Percentiles rank a stretch among this genome's conserved stretches.
Evolutionary conservation across 768 basidiomycete genomes (phyloP).

Genomic region (Hydnomerulius pinastri): DNA sequence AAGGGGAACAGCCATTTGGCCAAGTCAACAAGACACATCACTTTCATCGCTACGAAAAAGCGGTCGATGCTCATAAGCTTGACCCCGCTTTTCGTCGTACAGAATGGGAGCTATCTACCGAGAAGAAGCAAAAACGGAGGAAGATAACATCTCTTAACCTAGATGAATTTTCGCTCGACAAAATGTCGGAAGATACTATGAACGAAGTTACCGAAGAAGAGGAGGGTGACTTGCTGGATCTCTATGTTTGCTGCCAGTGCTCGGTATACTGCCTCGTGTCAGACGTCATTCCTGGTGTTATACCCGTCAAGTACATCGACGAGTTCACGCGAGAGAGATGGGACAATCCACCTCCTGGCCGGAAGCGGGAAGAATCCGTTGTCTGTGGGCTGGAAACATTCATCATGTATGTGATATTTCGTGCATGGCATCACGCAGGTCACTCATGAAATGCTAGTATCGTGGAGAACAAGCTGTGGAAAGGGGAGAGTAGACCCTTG

Average conservation of each 20-base stretch:
- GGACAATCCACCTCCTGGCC: slow-evolving; percentile 57
- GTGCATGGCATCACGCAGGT: background rate
- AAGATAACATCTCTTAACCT: slow-evolving; percentile 46
- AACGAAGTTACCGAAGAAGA: slow-evolving; percentile 39
- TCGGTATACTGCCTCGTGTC: slow-evolving; percentile 73
- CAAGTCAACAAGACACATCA: slow-evolving; percentile 71
- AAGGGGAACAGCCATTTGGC: slow-evolving; percentile 47
- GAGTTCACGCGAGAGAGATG: slow-evolving; percentile 64
- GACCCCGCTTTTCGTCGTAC: slow-evolving; percentile 59
- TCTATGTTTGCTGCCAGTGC: slow-evolving; percentile 87
- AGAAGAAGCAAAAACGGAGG: slow-evolving; percentile 54
- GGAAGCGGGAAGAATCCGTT: slow-evolving; percentile 55
- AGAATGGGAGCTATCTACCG: slow-evolving; percentile 58
- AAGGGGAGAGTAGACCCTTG: slow-evolving; percentile 59
- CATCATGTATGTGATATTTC: slow-evolving; percentile 50
- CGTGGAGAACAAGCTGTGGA: slow-evolving; percentile 77
- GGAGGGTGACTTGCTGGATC: slow-evolving; percentile 64
- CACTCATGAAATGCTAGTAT: slow-evolving; percentile 44
- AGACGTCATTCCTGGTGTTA: slow-evolving; percentile 69
- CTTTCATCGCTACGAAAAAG: slow-evolving; percentile 73
- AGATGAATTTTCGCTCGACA: slow-evolving; percentile 23
- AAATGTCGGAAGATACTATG: slow-evolving; percentile 30
- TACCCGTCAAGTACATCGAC: slow-evolving; percentile 62
- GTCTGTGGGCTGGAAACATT: slow-evolving; percentile 65
- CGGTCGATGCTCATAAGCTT: slow-evolving; percentile 69